Evolutionary conservation across 2,329 filamentous ascomycete genomes (phyloP), one percentile per base, ranked within the genome.

Genomic region (Talaromyces islandicus): DNA sequence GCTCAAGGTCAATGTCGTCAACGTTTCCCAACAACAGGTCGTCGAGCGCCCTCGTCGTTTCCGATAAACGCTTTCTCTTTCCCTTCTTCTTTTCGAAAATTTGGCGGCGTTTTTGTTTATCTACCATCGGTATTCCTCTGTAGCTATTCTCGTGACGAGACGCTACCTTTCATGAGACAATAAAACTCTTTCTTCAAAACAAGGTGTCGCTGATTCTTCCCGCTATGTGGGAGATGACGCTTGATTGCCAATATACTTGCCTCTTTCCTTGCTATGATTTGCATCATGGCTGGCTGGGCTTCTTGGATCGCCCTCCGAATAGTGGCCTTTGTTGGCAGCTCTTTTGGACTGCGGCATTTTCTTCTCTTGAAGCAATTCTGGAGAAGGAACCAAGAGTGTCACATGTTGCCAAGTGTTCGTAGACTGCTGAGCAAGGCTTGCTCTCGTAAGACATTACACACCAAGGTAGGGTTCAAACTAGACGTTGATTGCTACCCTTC

Each of bases 1-100:
- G 70, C 92, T 99, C 80, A 90, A 93, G 78, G 91, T 96, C 88
- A 97, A 95, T 83, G 91, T 97, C 74, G 87, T 95, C 72, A 82
- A 88, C 69, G 92, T 99, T 70, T 84, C 88, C 71, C 92, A 97
- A 84, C 87, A 91, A 78, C 92, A 97, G 84, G 81, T 85, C 67
- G 80, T 85, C 75, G 92, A 97, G 83, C 90, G 92, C 70, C 86
- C 85, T 70, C 88, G 89, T 75, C 86, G 90, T 77, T 92, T 90
- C 81, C 84, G 83, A 74, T 62, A 60, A 61, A 57, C 48, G 19
- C 19, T 27, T 48, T 32, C n/a, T 21, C 19, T 46, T 53, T 30
- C 24, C n/a, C 21, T 48, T 48, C 25, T 21, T 38, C 4, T 9
- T 35, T 52, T 52, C 48, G 48, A 52, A 24, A 55, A 29, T 30